Conservation (phyloP, 257 asterid genomes). For the Leonotis leonurus region DNA sequence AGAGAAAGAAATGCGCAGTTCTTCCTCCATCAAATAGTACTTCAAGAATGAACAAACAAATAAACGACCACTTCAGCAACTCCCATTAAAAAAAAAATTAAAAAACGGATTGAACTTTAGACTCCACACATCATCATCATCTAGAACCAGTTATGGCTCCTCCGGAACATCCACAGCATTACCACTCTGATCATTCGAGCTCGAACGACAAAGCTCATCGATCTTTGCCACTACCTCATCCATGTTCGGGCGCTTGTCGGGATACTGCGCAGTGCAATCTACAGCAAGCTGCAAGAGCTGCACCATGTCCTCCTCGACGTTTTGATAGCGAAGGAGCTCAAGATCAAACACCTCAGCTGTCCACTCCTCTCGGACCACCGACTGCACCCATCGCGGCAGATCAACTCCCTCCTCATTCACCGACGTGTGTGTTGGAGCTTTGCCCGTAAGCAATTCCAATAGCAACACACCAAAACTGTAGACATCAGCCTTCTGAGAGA, state of each 20-base stretch:
- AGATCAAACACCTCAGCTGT: constrained; percentile 51
- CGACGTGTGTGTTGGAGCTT: constrained; percentile 46
- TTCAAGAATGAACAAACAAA: constrained; percentile 33
- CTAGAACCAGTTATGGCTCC: background rate
- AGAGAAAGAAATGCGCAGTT: constrained; percentile 9
- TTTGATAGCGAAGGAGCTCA: constrained; percentile 54
- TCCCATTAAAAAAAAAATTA: background rate
- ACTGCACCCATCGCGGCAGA: constrained; percentile 65
- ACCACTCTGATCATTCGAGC: background rate
- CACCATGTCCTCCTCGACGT: constrained; percentile 62
- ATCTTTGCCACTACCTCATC: constrained; percentile 32
- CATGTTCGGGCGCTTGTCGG: constrained; percentile 54
- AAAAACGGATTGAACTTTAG: background rate
- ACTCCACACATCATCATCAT: background rate
- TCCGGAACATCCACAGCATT: background rate
- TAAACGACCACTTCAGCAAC: constrained; percentile 12
- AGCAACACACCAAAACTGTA: constrained; percentile 55
- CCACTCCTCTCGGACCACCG: constrained; percentile 61
- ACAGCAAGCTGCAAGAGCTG: constrained; percentile 57
- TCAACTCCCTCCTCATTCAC: constrained; percentile 58
- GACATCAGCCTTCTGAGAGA: constrained; percentile 52
- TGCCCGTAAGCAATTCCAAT: constrained; percentile 47
- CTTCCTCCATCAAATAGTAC: constrained; percentile 27
- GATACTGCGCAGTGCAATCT: constrained; percentile 50
- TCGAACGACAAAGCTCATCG: constrained; percentile 37